Conservation (phyloP, 371 early-diverging fungal genomes). For the Mortierella sp. region DNA sequence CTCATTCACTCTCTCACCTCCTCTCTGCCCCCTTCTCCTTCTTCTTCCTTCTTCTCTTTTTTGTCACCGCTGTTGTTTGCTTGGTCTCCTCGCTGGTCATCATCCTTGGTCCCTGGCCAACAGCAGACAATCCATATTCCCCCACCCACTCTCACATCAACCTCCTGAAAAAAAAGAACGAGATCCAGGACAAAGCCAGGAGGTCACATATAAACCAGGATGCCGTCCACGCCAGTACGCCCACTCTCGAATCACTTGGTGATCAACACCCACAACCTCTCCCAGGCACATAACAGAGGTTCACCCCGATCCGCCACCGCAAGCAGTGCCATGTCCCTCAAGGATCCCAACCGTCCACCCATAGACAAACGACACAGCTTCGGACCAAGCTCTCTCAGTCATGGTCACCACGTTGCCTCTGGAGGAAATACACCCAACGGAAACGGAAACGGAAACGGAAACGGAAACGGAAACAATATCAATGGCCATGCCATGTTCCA, state of each 20-base stretch:
- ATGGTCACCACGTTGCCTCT: neutral
- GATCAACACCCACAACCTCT: conserved; percentile 56
- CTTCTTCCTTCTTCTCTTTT: neutral
- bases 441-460: conserved; percentile 11
- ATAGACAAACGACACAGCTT: conserved; percentile 51
- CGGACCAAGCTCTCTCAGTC: conserved; percentile 30
- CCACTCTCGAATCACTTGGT: conserved; percentile 52
- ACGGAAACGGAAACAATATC: conserved; percentile 6
- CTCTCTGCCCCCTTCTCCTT: neutral
- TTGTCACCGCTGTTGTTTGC: too few species aligned
- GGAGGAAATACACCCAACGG: conserved; percentile 18
- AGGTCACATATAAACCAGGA: conserved; percentile 3
- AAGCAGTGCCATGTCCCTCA: conserved; percentile 28
- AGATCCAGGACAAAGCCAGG: neutral
- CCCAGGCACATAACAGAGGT: conserved; percentile 52
- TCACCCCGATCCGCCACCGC: conserved; percentile 52
- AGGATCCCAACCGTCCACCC: conserved; percentile 36
- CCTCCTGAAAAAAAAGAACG: neutral
- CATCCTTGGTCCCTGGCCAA: neutral
- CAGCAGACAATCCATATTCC: conserved; percentile 3
- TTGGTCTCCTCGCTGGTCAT: neutral
- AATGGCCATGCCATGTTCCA: conserved; percentile 25
- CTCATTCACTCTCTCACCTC: neutral
- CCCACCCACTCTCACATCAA: neutral
- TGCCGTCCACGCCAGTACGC: conserved; percentile 51